Conservation (phyloP, 140 eudicot species). For the Senecio squalidus region DNA sequence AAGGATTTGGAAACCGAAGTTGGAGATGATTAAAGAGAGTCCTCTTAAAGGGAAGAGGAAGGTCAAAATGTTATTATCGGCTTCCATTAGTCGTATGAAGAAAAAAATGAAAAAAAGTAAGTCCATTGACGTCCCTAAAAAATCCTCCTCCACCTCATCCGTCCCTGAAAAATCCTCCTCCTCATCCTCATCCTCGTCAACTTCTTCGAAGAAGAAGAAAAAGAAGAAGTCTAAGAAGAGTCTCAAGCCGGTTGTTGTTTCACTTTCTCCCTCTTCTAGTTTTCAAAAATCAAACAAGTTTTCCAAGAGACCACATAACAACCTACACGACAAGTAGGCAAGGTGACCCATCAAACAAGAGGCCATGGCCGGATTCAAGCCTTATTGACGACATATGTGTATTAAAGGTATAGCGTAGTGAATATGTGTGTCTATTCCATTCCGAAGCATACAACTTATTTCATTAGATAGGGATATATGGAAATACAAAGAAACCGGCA, state of each 20-base stretch:
- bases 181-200: background rate
- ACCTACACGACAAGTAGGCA: background rate
- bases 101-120: conserved; percentile 10
- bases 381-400: too few species aligned
- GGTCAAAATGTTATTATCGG: conserved; percentile 27
- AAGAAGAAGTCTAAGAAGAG: conserved; percentile 6
- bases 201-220: conserved; percentile 12
- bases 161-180: conserved; percentile 7
- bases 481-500: background rate
- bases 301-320: too few species aligned
- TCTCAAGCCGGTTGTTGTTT: background rate
- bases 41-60: conserved; percentile 25
- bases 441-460: background rate
- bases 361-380: too few species aligned
- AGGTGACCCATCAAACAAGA: background rate
- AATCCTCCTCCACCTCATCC: conserved; percentile 2
- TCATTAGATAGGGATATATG: background rate
- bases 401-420: too few species aligned
- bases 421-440: too few species aligned
- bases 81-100: conserved; percentile 30
- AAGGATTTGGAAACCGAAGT: conserved; percentile 57
- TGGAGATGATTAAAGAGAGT: conserved; percentile 43
- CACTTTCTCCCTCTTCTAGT: conserved; percentile 3
- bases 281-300: conserved; percentile 12
- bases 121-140: background rate